Conservation (phyloP, 2,329 filamentous ascomycete genomes). For the Lasiodiplodia sp. region DNA sequence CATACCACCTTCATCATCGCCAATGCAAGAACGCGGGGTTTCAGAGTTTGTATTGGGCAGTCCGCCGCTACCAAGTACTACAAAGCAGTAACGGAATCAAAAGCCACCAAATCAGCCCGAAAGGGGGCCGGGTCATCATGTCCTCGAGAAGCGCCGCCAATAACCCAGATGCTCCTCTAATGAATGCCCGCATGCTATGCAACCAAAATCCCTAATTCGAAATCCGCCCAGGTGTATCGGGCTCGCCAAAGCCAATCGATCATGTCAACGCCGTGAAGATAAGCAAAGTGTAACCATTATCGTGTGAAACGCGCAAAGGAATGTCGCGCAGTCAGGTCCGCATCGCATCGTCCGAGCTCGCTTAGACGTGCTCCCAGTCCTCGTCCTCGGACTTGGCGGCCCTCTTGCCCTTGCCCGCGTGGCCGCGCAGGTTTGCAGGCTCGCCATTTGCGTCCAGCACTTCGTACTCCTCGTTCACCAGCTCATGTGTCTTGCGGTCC, state of each 20-base stretch:
- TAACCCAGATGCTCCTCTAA: conserved; percentile 31
- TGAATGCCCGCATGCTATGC: conserved; percentile 30
- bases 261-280: conserved; percentile 9
- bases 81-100: conserved; percentile 16
- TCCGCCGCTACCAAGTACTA: conserved; percentile 4
- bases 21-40: conserved; percentile 15
- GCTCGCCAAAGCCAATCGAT: conserved; percentile 1
- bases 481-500: conserved; percentile 66
- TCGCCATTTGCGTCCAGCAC: conserved; percentile 55
- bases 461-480: conserved; percentile 68
- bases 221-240: neutral
- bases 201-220: conserved; percentile 13
- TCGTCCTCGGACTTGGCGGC: conserved; percentile 41
- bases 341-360: conserved; percentile 26
- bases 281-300: conserved; percentile 14
- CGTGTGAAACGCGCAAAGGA: conserved; percentile 21
- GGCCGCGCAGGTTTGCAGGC: conserved; percentile 38
- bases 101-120: conserved; percentile 16
- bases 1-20: neutral
- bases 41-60: conserved; percentile 20
- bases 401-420: conserved; percentile 45
- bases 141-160: conserved; percentile 32
- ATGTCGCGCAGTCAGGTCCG: conserved; percentile 9
- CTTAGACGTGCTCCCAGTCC: conserved; percentile 51
- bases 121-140: conserved; percentile 27